phyloP scores from a whole-genome alignment of 73 alveolate species.

The Stentor coeruleus region DNA sequence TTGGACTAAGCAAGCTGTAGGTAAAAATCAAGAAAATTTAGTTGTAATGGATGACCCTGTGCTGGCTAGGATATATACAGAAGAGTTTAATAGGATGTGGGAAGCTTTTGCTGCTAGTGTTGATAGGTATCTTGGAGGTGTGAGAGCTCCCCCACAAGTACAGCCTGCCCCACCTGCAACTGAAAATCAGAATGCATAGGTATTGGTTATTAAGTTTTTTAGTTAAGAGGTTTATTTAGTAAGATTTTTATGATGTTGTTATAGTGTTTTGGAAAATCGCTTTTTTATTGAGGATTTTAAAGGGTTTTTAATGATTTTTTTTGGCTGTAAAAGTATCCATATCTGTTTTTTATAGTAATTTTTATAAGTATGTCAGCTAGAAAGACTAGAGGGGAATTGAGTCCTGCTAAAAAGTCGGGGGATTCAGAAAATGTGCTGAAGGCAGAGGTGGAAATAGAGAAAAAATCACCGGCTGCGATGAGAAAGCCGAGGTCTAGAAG shows the following conservation, averaged over 20 bases:
- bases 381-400: not conserved
- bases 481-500: not conserved
- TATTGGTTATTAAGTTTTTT: not conserved
- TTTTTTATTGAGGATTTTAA: not conserved
- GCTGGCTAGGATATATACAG: constrained; percentile 33
- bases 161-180: not conserved
- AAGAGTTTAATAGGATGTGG: constrained; percentile 63
- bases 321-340: not conserved
- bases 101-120: constrained; percentile 36
- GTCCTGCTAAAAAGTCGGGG: not conserved
- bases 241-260: too few species aligned
- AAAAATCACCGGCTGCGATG: not conserved
- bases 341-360: not conserved
- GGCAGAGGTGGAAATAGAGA: not conserved
- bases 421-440: not conserved
- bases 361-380: not conserved
- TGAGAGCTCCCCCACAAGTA: not conserved
- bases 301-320: too few species aligned
- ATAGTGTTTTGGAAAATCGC: not conserved
- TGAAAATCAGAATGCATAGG: not conserved
- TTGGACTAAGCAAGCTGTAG: constrained; percentile 71
- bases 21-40: constrained; percentile 54
- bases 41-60: constrained; percentile 39
- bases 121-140: constrained; percentile 3
- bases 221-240: too few species aligned